A percentile compares a stretch with the other conserved stretches of the same genome.
phyloP scores from a whole-genome alignment of 2,329 filamentous ascomycete species.

The Monosporascus ibericus region DNA sequence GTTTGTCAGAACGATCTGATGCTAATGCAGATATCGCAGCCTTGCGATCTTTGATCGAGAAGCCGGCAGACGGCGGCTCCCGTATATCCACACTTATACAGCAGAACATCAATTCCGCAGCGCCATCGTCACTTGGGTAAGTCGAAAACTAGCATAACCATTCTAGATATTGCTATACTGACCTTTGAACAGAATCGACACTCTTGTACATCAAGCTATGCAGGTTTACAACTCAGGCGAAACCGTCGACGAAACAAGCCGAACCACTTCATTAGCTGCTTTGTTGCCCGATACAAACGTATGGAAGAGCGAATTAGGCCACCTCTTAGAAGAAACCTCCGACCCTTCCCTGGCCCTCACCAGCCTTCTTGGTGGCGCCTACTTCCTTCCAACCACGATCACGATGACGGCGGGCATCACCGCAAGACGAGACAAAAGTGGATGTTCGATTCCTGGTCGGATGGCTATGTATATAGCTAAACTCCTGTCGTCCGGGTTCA shows the following conservation, averaged over 20 bases:
- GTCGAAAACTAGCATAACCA: conserved; percentile 12
- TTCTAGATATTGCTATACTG: conserved; percentile 9
- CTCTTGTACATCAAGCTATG: conserved; percentile 43
- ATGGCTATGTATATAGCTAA: conserved; percentile 66
- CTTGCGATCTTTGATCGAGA: conserved; percentile 41
- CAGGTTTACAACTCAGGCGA: conserved; percentile 31
- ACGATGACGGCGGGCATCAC: conserved; percentile 11
- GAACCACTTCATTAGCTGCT: conserved; percentile 4
- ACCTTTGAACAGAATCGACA: conserved; percentile 37
- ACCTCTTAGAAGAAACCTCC: conserved; percentile 46
- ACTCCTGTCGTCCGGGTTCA: conserved; percentile 42
- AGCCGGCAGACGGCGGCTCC: conserved; percentile 32
- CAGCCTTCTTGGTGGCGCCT: conserved; percentile 63
- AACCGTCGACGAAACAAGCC: conserved; percentile 26
- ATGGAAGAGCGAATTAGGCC: conserved; percentile 60
- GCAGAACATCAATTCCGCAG: conserved; percentile 45
- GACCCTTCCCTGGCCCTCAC: conserved; percentile 66
- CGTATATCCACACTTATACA: conserved; percentile 48
- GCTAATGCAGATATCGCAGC: conserved; percentile 29
- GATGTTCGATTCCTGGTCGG: conserved; percentile 66
- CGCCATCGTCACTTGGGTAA: conserved; percentile 44
- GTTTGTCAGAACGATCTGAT: conserved; percentile 45
- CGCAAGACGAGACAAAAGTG: conserved; percentile 55
- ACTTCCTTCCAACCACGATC: conserved; percentile 50
- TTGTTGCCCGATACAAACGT: conserved; percentile 57